A percentile compares a stretch with the other conserved stretches of the same genome.
Evolutionary conservation across 768 basidiomycete genomes (phyloP).

Genomic region (Macrocybe gigantea): DNA sequence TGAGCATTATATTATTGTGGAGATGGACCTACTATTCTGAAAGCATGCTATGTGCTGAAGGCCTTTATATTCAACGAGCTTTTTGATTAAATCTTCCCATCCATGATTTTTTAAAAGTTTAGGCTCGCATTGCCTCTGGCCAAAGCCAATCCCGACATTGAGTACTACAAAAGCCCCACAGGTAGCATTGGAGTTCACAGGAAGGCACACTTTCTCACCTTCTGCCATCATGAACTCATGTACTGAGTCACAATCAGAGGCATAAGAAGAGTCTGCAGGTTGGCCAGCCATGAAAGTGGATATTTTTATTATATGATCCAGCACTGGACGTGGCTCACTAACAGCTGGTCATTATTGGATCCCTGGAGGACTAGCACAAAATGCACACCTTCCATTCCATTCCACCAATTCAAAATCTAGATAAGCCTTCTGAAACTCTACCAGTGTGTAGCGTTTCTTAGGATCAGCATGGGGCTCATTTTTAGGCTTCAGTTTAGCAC

Average conservation of each 20-base stretch:
- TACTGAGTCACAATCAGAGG: not conserved
- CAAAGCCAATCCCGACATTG: not conserved
- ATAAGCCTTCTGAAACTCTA: not conserved
- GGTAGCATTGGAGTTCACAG: not conserved
- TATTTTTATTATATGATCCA: not conserved
- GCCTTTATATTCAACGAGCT: not conserved
- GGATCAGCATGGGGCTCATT: no score
- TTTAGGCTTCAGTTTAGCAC: no score
- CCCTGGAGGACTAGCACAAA: not conserved
- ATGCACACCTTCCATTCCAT: not conserved
- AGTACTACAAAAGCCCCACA: not conserved
- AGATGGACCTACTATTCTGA: not conserved
- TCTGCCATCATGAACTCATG: not conserved
- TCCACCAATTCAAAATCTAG: not conserved
- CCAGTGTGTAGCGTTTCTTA: not conserved
- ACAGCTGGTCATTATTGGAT: not conserved
- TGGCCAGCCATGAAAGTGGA: not conserved
- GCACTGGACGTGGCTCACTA: not conserved
- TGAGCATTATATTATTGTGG: not conserved
- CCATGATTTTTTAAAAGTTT: not conserved
- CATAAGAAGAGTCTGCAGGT: not conserved
- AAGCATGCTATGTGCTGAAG: not conserved
- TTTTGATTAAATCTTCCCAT: not conserved
- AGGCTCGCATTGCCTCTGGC: not conserved
- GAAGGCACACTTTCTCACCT: not conserved